Percentiles rank a stretch among this genome's conserved stretches.
Conservation (phyloP, 2,329 filamentous ascomycete species). For the Xylariaceae sp. region DNA sequence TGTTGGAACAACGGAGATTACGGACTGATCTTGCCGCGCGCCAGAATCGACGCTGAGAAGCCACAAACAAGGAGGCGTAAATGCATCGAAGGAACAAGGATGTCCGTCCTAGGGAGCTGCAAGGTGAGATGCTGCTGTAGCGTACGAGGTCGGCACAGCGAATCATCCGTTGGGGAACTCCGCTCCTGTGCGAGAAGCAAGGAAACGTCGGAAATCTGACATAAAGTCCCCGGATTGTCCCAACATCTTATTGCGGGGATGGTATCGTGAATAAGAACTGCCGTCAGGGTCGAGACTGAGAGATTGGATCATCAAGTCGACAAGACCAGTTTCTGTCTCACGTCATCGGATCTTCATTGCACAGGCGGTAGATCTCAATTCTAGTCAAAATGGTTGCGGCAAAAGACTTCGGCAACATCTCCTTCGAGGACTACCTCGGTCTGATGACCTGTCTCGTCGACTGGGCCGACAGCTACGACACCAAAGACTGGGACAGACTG, state of each 20-base stretch:
- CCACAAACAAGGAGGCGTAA: neutral
- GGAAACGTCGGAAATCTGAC: neutral
- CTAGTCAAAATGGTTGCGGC: conserved; percentile 13
- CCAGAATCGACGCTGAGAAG: no score
- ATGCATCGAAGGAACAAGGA: neutral
- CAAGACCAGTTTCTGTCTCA: neutral
- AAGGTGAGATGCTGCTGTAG: no score
- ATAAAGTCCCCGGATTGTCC: neutral
- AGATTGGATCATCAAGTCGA: neutral
- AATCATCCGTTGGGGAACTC: neutral
- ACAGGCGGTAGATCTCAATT: neutral
- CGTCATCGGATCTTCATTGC: neutral
- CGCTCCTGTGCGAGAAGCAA: neutral
- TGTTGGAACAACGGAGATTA: no score
- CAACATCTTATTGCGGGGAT: neutral
- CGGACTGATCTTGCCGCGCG: no score
- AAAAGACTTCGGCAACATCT: conserved; percentile 15
- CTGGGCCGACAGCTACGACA: conserved; percentile 61
- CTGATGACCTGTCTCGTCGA: conserved; percentile 39
- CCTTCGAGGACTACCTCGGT: conserved; percentile 32
- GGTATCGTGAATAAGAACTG: neutral
- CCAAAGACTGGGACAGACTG: conserved; percentile 58
- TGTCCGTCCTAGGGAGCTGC: neutral
- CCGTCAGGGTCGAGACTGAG: neutral
- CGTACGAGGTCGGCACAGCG: neutral